These are phyloP conservation scores for Phytophthora pistaciae DNA, from an alignment of 352 stramenopile genomes.

Conservation along the genomic window DNA sequence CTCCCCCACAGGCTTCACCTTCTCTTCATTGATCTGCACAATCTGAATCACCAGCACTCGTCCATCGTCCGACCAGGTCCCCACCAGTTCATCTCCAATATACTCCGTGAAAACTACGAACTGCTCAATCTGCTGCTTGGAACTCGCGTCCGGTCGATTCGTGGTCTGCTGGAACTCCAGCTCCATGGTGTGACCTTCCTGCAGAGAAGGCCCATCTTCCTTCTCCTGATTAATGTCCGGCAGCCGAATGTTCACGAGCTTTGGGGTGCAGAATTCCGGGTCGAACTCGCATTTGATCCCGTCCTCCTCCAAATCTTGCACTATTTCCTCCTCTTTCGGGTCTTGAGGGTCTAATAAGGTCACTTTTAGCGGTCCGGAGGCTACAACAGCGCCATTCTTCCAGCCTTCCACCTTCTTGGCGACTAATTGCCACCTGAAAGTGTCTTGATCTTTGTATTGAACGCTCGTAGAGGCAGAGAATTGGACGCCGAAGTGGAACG, in stretches of 20 bases:
- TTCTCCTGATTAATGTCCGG: constrained; percentile 40
- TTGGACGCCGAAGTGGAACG: constrained; percentile 45
- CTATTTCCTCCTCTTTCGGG: not conserved
- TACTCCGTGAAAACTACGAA: constrained; percentile 68
- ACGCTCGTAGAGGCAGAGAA: constrained; percentile 12
- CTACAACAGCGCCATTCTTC: constrained; percentile 17
- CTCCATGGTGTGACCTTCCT: constrained; percentile 53
- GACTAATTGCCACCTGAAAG: constrained; percentile 43
- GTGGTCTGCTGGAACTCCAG: constrained; percentile 67
- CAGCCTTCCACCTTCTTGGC: constrained; percentile 24
- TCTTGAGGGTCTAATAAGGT: not conserved
- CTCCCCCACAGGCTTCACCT: constrained; percentile 46
- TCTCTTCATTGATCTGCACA: constrained; percentile 37
- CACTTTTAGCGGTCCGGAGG: constrained; percentile 14
- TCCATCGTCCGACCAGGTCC: constrained; percentile 48
- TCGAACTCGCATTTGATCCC: constrained; percentile 63
- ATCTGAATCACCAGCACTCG: constrained; percentile 56
- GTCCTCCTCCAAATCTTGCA: constrained; percentile 6
- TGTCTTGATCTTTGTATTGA: constrained; percentile 19
- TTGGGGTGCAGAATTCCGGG: constrained; percentile 55
- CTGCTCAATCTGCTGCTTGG: constrained; percentile 44
- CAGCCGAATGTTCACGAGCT: constrained; percentile 60
- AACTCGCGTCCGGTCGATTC: constrained; percentile 44
- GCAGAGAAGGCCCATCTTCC: constrained; percentile 25
- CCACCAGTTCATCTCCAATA: constrained; percentile 58